Base-by-base conservation (phyloP, 2,329 filamentous ascomycete species). In the Talaromyces funiculosus region DNA sequence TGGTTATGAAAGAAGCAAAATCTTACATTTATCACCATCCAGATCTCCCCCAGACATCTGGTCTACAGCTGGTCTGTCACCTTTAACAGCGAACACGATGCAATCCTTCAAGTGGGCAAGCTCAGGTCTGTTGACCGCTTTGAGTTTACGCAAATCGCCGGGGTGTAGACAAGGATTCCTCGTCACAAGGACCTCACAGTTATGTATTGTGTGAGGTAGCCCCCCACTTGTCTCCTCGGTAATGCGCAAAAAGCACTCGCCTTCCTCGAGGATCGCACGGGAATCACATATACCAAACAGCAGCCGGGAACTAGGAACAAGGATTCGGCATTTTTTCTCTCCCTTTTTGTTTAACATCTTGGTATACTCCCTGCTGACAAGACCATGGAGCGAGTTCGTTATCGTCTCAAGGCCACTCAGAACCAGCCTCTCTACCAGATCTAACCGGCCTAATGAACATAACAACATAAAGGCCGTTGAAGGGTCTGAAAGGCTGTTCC, bases 41-140 rank as follows among this genome's bases (percentile, higher is more conserved):
- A 78, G 64, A 65, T 78, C 76, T 14, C 76, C 75, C 1, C 76
- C 75, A 18, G 75, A 78, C 75, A 77, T 77, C 55, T 77, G 64
- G 63, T 78, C 76, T 4, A 33, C 31, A 33, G 31, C 10, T 33
- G 75, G 74, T 43, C 76, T 63, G 24, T 65, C 69, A 7, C 76
- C 76, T 54, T 65, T 60, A 1, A 71, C 72, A 4, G 76, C 65
- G 61, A 77, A 78, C 9, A 78, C 73, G 43, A 78, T 76, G 61
- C 76, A 78, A 33, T 33, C 31, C 31, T 33, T 33, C 31, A 33
- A 33, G 31, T 77, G 74, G 8, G 70, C 63, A 22, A 76, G 66
- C 56, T 76, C 73, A 1, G 67, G 67, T 6, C 66, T 65, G 47
- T 33, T 33, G 31, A 33, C 31, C 31, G 31, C 31, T 76, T 68